phyloP scores from a whole-genome alignment of 2,329 filamentous ascomycete genomes.

The Sarocladium oryzae region DNA sequence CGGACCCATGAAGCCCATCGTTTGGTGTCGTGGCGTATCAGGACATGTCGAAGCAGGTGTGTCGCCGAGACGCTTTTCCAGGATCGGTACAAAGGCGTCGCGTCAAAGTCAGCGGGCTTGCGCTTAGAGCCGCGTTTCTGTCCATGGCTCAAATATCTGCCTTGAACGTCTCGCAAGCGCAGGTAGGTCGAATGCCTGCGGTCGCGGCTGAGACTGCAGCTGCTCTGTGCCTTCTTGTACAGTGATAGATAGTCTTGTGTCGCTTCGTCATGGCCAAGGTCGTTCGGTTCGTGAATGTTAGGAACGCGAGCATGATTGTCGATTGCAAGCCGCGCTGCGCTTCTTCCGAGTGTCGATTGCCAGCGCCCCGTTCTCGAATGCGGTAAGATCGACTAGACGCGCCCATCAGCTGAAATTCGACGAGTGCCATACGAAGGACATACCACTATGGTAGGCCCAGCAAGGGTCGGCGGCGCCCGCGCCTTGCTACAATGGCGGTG shows the following conservation, averaged over 20 bases:
- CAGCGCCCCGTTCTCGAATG: not conserved
- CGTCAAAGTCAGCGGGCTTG: not conserved
- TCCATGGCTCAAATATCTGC: not conserved
- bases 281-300: not conserved
- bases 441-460: not conserved
- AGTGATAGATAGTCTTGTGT: not conserved
- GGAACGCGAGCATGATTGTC: not conserved
- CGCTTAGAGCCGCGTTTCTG: not conserved
- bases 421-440: not conserved
- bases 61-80: not conserved
- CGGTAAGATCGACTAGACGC: not conserved
- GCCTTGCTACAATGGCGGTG: conserved; percentile 1
- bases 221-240: not conserved
- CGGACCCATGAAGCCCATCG: not conserved
- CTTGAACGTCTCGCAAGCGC: not conserved
- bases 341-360: not conserved
- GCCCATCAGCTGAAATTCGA: not conserved
- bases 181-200: not conserved
- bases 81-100: not conserved
- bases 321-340: not conserved
- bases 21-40: not conserved
- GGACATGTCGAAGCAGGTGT: not conserved
- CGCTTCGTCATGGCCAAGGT: not conserved
- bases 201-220: too few relatives aligned
- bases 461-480: not conserved